Evolutionary conservation across 192 early-diverging fungal species (phyloP), one percentile per base, ranked within the genome.

Genomic region (Coemansia sp.): DNA sequence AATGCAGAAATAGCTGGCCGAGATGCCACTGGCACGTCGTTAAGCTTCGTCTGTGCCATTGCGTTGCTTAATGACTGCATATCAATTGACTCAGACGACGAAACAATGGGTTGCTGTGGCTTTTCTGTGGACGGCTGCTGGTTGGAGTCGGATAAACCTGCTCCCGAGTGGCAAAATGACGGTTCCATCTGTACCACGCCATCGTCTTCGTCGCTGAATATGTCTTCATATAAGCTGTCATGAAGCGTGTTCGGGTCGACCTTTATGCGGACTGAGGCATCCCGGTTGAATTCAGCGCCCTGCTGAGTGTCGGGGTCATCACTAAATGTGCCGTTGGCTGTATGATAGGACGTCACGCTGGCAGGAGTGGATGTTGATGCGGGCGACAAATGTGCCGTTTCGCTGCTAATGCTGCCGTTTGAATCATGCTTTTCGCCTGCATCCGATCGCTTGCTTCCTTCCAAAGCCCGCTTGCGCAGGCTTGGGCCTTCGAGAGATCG

Each of bases 171-270:
- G 52, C 59, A 69, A 37, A 53, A 77, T 45, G 73, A 77, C 0
- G 73, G 73, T 52, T 77, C 73, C 38, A 58, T 37, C 52, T 77
- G 73, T 8, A 77, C 63, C 5, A 70, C 38, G 6, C 65, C 63
- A 15, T 72, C 70, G 23, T 77, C 73, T 2, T 58, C 47, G 41
- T 77, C 73, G 59, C 67, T 77, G n/a, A 77, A 77, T 3, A 77
- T 77, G 14, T 66, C 73, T 23, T 77, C 73, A n/a, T 70, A 61
- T 23, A 63, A 51, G 30, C 61, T 53, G 50, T 66, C 63, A 15
- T 61, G 41, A 20, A 66, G 55, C 10, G 63, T 46, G 16, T 37
- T 47, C 0, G 62, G 63, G 48, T 77, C 67, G 13, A 65, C 67
- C 28, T 70, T 70, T 41, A 77, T 56, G 18, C 73, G 73, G 39